phyloP scores from a whole-genome alignment of 441 rosid genomes.

The Arabidopsis hybrid region DNA sequence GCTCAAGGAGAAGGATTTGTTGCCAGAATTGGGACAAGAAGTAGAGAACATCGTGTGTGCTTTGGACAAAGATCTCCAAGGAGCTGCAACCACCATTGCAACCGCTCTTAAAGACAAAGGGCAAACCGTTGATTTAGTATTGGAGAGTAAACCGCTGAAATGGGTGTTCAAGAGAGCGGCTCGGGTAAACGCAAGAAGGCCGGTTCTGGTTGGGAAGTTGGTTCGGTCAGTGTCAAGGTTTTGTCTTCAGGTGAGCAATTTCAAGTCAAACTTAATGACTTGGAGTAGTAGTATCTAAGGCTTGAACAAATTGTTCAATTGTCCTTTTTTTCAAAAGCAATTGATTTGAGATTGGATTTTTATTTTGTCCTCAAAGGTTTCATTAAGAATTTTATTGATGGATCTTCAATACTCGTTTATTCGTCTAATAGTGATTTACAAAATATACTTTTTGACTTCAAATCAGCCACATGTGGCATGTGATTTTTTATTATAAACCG shows the following conservation, averaged over 20 bases:
- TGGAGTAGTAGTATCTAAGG: conserved; percentile 48
- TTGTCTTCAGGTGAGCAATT: conserved; percentile 74
- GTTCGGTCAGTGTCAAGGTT: conserved; percentile 78
- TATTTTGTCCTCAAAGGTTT: neutral
- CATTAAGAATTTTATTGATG: neutral
- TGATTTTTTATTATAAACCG: neutral
- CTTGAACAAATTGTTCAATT: neutral
- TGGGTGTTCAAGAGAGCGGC: conserved; percentile 97
- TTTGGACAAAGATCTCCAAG: conserved; percentile 79
- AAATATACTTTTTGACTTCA: neutral
- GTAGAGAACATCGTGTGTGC: conserved; percentile 84
- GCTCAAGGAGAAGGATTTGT: conserved; percentile 80
- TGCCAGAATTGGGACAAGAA: conserved; percentile 69
- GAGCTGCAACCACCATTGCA: conserved; percentile 82
- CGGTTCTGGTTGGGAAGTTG: conserved; percentile 83
- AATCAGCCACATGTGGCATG: conserved; percentile 7
- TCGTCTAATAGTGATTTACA: neutral
- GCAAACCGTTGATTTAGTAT: conserved; percentile 79
- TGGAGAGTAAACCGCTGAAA: conserved; percentile 87
- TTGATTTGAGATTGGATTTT: neutral
- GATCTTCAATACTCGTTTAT: neutral
- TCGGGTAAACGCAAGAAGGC: conserved; percentile 70
- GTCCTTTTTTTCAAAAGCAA: neutral
- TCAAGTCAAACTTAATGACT: conserved; percentile 77
- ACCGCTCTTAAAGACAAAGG: conserved; percentile 76